Conservation (phyloP, 345 rosid species). For the Nasturtium officinale region DNA sequence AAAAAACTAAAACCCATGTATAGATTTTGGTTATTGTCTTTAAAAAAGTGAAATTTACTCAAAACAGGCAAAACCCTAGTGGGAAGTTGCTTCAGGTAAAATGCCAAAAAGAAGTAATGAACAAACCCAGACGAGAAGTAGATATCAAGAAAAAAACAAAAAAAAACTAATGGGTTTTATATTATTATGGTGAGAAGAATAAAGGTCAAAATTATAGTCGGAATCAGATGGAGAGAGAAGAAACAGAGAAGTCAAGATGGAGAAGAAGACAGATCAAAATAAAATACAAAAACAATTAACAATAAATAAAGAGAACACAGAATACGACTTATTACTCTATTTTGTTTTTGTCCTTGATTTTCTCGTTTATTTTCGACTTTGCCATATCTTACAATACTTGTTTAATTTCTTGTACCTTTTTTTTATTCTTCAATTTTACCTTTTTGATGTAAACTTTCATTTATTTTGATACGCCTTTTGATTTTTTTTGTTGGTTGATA, state of each 20-base stretch:
- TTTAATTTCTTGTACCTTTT: not conserved
- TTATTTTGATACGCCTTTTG: too few relatives aligned
- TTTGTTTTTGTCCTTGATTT: slow-evolving; percentile 3
- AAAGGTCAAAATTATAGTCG: slow-evolving; percentile 49
- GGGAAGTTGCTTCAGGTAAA: slow-evolving; percentile 12
- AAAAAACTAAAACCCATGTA: slow-evolving; percentile 22
- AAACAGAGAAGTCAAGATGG: slow-evolving; percentile 23
- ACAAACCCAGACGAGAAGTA: slow-evolving; percentile 27
- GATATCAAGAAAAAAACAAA: slow-evolving; percentile 10
- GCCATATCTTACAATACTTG: slow-evolving; percentile 8
- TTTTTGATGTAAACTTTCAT: too few relatives aligned
- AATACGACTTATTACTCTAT: slow-evolving; percentile 15
- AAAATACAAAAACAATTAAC: not conserved
- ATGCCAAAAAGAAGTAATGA: not conserved
- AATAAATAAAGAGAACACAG: slow-evolving; percentile 16
- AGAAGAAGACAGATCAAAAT: slow-evolving; percentile 24
- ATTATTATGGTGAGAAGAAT: slow-evolving; percentile 32
- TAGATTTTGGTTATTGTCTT: not conserved
- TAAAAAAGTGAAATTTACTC: not conserved
- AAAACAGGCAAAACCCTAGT: slow-evolving; percentile 4
- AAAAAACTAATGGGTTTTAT: not conserved
- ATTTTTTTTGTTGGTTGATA: too few relatives aligned
- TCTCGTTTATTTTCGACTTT: slow-evolving; percentile 16
- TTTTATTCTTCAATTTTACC: not conserved
- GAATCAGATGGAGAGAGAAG: slow-evolving; percentile 33